Conservation (phyloP, 2,329 filamentous ascomycete species). For the Xenoacremonium recifei region DNA sequence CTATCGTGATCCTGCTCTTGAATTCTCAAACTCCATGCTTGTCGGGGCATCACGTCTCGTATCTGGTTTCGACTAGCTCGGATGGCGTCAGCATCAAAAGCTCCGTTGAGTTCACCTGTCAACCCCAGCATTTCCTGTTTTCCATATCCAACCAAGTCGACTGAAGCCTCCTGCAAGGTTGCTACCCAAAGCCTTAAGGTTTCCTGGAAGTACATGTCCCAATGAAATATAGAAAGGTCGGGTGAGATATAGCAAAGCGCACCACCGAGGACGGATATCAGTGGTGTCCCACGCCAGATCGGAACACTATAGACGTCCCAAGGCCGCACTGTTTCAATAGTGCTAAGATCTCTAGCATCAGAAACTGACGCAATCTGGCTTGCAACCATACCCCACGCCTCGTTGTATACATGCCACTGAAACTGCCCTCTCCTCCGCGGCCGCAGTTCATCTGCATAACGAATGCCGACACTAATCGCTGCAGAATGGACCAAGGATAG, state of each 20-base stretch:
- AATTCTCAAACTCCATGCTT: neutral
- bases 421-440: neutral
- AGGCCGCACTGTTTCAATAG: constrained; percentile 14
- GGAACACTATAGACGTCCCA: constrained; percentile 23
- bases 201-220: constrained; percentile 18
- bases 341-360: constrained; percentile 3
- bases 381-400: constrained; percentile 10
- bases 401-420: constrained; percentile 3
- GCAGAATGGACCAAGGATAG: constrained; percentile 25
- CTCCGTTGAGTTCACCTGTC: constrained; percentile 2
- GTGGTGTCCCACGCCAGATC: constrained; percentile 19
- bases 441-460: constrained; percentile 13
- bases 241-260: constrained; percentile 23
- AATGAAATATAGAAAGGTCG: constrained; percentile 2
- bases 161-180: constrained; percentile 8
- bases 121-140: constrained; percentile 6
- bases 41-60: constrained; percentile 3
- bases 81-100: constrained; percentile 18
- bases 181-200: constrained; percentile 15
- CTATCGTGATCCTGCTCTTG: neutral
- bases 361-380: constrained; percentile 1
- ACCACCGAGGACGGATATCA: constrained; percentile 24
- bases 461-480: constrained; percentile 18
- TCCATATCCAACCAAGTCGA: constrained; percentile 25
- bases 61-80: constrained; percentile 3